A percentile compares a stretch with the other conserved stretches of the same genome.
Conservation (phyloP, 2,329 filamentous ascomycete genomes). For the Chrysoporthe puriensis region DNA sequence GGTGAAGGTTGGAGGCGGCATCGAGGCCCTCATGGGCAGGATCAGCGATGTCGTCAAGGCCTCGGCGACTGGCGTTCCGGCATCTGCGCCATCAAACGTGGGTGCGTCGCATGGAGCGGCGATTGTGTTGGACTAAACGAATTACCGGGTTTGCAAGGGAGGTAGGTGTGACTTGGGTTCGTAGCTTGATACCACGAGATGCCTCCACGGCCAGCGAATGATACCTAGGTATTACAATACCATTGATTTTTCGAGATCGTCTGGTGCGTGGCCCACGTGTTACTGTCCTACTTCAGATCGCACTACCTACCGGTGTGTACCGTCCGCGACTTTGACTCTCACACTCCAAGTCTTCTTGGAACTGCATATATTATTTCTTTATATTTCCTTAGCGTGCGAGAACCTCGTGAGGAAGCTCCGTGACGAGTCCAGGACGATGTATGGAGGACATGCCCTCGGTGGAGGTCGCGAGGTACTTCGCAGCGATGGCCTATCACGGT, state of each 20-base stretch:
- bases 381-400: no score
- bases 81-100: neutral
- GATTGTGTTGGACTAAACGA: constrained; percentile 24
- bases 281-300: no score
- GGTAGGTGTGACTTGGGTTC: constrained; percentile 8
- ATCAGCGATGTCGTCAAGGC: constrained; percentile 52
- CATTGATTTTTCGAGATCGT: constrained; percentile 6
- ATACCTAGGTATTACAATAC: constrained; percentile 23
- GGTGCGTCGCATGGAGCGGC: constrained; percentile 23
- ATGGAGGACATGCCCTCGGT: no score
- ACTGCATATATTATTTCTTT: no score
- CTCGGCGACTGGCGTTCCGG: constrained; percentile 30
- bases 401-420: no score
- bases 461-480: no score
- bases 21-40: constrained; percentile 49
- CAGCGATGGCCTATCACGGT: no score
- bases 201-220: constrained; percentile 9
- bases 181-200: constrained; percentile 28
- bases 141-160: neutral
- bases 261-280: no score
- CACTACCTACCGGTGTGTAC: no score
- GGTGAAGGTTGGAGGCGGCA: constrained; percentile 47
- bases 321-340: no score
- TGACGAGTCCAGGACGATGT: no score
- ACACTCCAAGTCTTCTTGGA: no score